Evolutionary conservation across 2,329 filamentous ascomycete species (phyloP).

Genomic region (Triangularia verruculosa): DNA sequence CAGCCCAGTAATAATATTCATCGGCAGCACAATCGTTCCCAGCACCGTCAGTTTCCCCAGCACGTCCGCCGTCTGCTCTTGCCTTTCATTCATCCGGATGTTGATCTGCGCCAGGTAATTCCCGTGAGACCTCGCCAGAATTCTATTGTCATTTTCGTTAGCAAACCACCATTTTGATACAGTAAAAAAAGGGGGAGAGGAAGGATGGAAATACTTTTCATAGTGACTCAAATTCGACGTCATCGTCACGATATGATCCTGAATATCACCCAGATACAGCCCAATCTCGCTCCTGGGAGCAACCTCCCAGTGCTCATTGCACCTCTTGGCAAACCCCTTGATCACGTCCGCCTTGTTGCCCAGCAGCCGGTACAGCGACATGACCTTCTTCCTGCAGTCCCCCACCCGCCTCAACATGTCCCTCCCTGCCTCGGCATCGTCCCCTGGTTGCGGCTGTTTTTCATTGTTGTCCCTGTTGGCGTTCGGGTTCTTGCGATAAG

Average conservation of each 20-base stretch:
- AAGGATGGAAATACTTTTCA: constrained; percentile 67
- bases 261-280: constrained; percentile 95
- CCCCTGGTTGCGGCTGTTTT: constrained; percentile 39
- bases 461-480: constrained; percentile 43
- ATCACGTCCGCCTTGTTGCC: constrained; percentile 99
- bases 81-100: constrained; percentile 96
- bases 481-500: constrained; percentile 28
- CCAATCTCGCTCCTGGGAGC: constrained; percentile 94
- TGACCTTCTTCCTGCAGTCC: constrained; percentile 94
- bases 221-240: constrained; percentile 94
- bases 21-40: constrained; percentile 93
- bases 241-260: constrained; percentile 99
- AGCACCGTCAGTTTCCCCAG: constrained; percentile 92
- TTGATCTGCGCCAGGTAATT: constrained; percentile 99
- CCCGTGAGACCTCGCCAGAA: constrained; percentile 84
- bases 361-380: constrained; percentile 87
- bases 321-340: constrained; percentile 97
- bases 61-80: constrained; percentile 93
- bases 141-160: constrained; percentile 49
- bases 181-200: neutral
- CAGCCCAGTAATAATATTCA: constrained; percentile 98
- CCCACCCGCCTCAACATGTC: constrained; percentile 93
- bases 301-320: constrained; percentile 97
- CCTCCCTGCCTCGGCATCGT: constrained; percentile 49
- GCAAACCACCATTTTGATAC: neutral